phyloP scores from a whole-genome alignment of 116 monocot genomes.

The Posidonia oceanica region DNA sequence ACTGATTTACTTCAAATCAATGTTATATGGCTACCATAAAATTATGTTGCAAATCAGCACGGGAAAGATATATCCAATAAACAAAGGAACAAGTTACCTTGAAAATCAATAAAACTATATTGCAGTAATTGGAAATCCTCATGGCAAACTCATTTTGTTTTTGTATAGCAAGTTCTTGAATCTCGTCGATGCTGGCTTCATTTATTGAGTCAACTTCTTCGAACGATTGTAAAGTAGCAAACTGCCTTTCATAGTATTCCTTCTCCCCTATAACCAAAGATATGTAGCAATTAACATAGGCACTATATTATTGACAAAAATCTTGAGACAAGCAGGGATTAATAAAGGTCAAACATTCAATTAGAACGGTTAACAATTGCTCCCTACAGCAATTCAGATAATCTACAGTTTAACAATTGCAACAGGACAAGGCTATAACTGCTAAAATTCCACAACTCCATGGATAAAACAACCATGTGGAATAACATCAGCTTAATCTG shows the following conservation, averaged over 20 bases:
- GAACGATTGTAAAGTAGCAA: conserved; percentile 65
- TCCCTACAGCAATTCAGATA: no score
- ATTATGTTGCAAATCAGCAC: no score
- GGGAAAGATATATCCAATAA: background rate
- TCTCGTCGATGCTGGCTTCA: conserved; percentile 16
- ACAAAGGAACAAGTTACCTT: conserved; percentile 31
- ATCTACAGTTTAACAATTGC: no score
- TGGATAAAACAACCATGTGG: no score
- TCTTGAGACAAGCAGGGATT: background rate
- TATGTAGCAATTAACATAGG: background rate
- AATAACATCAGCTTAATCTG: no score
- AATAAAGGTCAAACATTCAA: no score
- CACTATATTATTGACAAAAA: background rate
- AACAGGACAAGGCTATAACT: no score
- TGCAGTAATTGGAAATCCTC: conserved; percentile 71
- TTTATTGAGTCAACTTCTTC: conserved; percentile 58
- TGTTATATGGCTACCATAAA: no score
- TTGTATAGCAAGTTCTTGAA: conserved; percentile 31
- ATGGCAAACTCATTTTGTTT: conserved; percentile 69
- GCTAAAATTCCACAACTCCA: no score
- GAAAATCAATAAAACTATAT: conserved; percentile 48
- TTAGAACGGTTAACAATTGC: no score
- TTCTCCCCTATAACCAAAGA: conserved; percentile 37
- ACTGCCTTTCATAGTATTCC: conserved; percentile 70
- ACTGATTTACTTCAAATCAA: no score